Conservation (phyloP, 495 filamentous ascomycete genomes). For the Cercophora newfieldiana region DNA sequence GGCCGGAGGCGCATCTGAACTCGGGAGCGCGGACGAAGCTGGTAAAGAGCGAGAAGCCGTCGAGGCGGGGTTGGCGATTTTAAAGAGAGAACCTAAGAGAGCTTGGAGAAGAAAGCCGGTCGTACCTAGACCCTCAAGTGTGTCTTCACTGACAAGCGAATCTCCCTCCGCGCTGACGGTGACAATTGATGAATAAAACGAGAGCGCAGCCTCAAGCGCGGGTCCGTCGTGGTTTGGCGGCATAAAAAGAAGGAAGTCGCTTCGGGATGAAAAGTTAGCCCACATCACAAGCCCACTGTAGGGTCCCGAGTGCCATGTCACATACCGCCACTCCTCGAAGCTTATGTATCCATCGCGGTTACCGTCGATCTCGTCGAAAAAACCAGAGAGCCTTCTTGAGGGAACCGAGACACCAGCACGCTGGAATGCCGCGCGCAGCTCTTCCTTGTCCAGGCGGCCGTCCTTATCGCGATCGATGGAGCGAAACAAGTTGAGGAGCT, state of each 20-base stretch:
- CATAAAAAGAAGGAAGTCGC: constrained; percentile 94
- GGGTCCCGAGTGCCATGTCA: constrained; percentile 12
- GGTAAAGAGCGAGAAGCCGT: constrained; percentile 14
- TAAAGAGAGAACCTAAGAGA: constrained; percentile 67
- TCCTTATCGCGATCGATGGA: constrained; percentile 84
- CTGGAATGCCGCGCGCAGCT: constrained; percentile 75
- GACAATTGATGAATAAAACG: constrained; percentile 88
- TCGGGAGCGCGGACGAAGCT: constrained; percentile 2
- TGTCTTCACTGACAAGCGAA: constrained; percentile 85
- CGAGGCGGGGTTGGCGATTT: constrained; percentile 48
- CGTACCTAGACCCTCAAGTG: constrained; percentile 92
- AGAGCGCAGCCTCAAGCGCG: constrained; percentile 79
- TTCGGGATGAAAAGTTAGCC: constrained; percentile 33
- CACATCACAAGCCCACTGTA: constrained; percentile 8
- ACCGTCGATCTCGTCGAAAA: constrained; percentile 86
- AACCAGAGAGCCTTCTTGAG: constrained; percentile 71
- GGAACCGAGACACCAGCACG: constrained; percentile 78
- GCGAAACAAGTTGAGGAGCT: constrained; percentile 78
- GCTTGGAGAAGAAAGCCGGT: constrained; percentile 69
- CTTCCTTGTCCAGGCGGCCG: constrained; percentile 83
- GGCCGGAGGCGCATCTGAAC: not conserved
- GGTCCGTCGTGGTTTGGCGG: constrained; percentile 60
- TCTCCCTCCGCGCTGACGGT: constrained; percentile 93
- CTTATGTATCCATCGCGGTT: constrained; percentile 86
- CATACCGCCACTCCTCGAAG: constrained; percentile 96